Evolutionary conservation across 1,139 yeast species (phyloP), one percentile per base, ranked within the genome.

Genomic region (Scheffersomyces titani): DNA sequence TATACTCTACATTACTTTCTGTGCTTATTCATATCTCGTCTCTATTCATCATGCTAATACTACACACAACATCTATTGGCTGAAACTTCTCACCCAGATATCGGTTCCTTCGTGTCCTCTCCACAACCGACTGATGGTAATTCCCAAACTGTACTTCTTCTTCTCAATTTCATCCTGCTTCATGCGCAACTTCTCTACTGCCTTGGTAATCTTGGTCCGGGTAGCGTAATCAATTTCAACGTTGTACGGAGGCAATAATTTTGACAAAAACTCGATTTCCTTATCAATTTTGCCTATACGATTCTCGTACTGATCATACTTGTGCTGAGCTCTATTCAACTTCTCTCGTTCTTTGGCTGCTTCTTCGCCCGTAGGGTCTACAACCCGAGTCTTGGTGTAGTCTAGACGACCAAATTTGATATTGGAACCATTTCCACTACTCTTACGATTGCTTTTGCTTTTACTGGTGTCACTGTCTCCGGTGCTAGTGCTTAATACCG

Each of bases 191-290:
- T 78, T 79, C 51, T 75, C 81, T 47, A 80, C 77, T n/a, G 83
- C 83, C 53, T 69, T 71, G 24, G 71, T 70, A 48, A 80, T 79
- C 63, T 80, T 80, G 44, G 69, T 70, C 52, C 83, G 65, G 5
- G 83, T 79, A 16, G 73, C 70, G 58, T 77, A 80, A 61, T 80
- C 83, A 30, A 79, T 69, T 58, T 80, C 83, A 49, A 78, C 81
- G 58, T 78, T 79, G 61, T 71, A 76, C 1, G 84, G 84, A 3
- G 84, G 84, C 51, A 80, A 73, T 49, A 80, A 69, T 54, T 73
- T 75, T 40, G 70, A 63, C 59, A 80, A 72, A 58, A 78, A 80
- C 20, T 66, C 66, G 46, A 80, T 73, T 57, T 80, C 84, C 64
- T 79, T 78, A 44, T 76, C 70, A 54, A 80, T 79, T 58, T 80